Percentiles rank a stretch among this genome's conserved stretches.
phyloP scores from a whole-genome alignment of 192 early-diverging fungal genomes.

The Backusella australiensis region DNA sequence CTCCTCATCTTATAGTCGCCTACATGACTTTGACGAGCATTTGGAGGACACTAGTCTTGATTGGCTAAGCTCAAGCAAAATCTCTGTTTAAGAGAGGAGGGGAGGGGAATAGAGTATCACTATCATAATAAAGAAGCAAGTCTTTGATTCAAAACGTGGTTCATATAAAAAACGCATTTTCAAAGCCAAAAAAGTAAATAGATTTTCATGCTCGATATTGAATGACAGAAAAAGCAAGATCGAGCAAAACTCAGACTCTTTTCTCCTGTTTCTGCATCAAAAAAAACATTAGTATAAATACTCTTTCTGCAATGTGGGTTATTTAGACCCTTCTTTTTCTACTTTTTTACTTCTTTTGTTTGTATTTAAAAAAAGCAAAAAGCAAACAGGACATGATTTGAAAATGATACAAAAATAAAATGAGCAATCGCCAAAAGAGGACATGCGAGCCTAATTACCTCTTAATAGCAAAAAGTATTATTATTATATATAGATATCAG shows the following conservation, averaged over 20 bases:
- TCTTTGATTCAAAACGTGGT: not conserved
- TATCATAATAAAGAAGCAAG: not conserved
- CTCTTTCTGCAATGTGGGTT: not conserved
- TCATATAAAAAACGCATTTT: not conserved
- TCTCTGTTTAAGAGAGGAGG: not conserved
- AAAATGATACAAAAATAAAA: not conserved
- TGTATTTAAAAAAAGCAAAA: not conserved
- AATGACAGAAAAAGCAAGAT: not conserved
- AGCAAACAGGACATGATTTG: not conserved
- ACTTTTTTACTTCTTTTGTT: not conserved
- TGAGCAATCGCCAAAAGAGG: not conserved
- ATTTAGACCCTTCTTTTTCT: not conserved
- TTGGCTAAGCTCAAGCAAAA: constrained; percentile 49
- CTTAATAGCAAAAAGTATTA: not conserved
- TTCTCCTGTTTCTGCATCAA: not conserved
- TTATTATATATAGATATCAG: too few relatives aligned
- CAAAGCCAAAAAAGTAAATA: not conserved
- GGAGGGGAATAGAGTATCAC: too few relatives aligned
- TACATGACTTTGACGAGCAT: constrained; percentile 71
- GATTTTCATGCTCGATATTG: not conserved
- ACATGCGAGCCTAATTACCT: not conserved
- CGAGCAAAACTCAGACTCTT: not conserved
- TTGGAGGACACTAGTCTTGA: constrained; percentile 60
- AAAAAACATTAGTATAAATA: not conserved
- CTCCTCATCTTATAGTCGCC: constrained; percentile 36